phyloP scores from a whole-genome alignment of 352 stramenopile species.

The Pythium folliculosum region DNA sequence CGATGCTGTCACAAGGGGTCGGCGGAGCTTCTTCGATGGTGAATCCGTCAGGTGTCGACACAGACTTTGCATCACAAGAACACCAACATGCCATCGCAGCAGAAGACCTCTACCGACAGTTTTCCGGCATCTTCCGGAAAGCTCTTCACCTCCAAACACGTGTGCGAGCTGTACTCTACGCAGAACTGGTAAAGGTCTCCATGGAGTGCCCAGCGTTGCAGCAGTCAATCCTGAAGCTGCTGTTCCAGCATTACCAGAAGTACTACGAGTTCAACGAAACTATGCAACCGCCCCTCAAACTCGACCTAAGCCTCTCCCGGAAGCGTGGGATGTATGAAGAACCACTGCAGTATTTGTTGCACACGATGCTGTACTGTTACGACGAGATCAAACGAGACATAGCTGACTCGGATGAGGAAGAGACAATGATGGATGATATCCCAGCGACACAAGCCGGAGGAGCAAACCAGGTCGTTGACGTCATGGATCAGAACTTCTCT shows the following conservation, averaged over 20 bases:
- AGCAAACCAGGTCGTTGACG: slow-evolving; percentile 26
- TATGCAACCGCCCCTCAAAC: slow-evolving; percentile 46
- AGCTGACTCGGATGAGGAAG: slow-evolving; percentile 28
- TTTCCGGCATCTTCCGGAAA: slow-evolving; percentile 52
- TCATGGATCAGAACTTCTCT: slow-evolving; percentile 30
- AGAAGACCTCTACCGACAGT: slow-evolving; percentile 61
- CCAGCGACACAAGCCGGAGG: slow-evolving; percentile 38
- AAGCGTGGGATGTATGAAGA: slow-evolving; percentile 43
- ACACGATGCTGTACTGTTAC: slow-evolving; percentile 41
- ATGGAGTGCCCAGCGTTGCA: slow-evolving; percentile 45
- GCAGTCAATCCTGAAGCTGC: slow-evolving; percentile 45
- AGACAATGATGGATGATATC: slow-evolving; percentile 42
- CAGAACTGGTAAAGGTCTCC: slow-evolving; percentile 44
- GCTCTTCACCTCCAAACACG: slow-evolving; percentile 48
- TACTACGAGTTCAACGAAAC: slow-evolving; percentile 55
- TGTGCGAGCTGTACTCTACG: slow-evolving; percentile 52
- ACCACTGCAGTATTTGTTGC: slow-evolving; percentile 42
- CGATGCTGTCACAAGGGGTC: slow-evolving; percentile 36
- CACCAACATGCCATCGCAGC: slow-evolving; percentile 41
- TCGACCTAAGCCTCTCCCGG: slow-evolving; percentile 40
- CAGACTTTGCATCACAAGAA: slow-evolving; percentile 41
- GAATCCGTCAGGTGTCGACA: slow-evolving; percentile 10
- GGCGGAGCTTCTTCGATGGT: slow-evolving; percentile 6
- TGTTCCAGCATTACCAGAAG: slow-evolving; percentile 43
- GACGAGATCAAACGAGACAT: slow-evolving; percentile 25